Percentiles rank a stretch among this genome's conserved stretches.
Evolutionary conservation across 2,329 filamentous ascomycete species (phyloP).

Genomic region (Xylaria sp.): DNA sequence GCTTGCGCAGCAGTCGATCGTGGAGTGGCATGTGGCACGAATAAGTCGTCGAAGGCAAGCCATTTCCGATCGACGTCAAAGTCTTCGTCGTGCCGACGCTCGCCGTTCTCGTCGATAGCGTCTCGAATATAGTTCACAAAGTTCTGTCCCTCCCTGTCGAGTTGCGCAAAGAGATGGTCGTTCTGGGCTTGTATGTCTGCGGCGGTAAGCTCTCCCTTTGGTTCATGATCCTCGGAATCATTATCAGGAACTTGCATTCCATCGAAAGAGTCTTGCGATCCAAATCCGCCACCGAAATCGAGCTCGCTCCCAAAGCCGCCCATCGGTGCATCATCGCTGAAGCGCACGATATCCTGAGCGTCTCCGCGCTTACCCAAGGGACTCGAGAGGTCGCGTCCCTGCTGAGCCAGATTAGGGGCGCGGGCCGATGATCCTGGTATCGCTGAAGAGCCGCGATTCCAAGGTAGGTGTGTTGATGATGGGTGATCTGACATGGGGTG

Average conservation of each 20-base stretch:
- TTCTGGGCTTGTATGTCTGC: slow-evolving; percentile 40
- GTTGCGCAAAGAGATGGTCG: slow-evolving; percentile 37
- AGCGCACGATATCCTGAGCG: slow-evolving; percentile 57
- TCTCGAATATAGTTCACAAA: slow-evolving; percentile 59
- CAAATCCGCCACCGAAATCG: slow-evolving; percentile 46
- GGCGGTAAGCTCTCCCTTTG: slow-evolving; percentile 24
- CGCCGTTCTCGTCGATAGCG: slow-evolving; percentile 48
- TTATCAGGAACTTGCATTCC: slow-evolving; percentile 38
- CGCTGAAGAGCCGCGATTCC: slow-evolving; percentile 62
- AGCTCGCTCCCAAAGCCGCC: slow-evolving; percentile 52
- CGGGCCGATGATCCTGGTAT: slow-evolving; percentile 61
- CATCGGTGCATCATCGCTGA: slow-evolving; percentile 57
- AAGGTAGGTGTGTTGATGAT: slow-evolving; percentile 61
- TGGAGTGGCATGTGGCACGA: slow-evolving; percentile 66
- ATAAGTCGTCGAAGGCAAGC: slow-evolving; percentile 76
- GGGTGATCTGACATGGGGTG: slow-evolving; percentile 75
- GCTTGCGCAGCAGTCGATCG: slow-evolving; percentile 77
- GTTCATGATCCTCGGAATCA: neutral
- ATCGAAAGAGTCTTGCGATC: slow-evolving; percentile 50
- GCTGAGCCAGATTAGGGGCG: slow-evolving; percentile 54
- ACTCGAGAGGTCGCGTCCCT: slow-evolving; percentile 56
- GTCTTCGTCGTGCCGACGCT: slow-evolving; percentile 49
- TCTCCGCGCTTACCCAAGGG: slow-evolving; percentile 54
- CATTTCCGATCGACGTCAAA: slow-evolving; percentile 53
- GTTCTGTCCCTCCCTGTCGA: slow-evolving; percentile 59